These are phyloP conservation scores for Aspergillus arachidicola DNA, from an alignment of 2,329 filamentous ascomycete species.

Conservation along the genomic window DNA sequence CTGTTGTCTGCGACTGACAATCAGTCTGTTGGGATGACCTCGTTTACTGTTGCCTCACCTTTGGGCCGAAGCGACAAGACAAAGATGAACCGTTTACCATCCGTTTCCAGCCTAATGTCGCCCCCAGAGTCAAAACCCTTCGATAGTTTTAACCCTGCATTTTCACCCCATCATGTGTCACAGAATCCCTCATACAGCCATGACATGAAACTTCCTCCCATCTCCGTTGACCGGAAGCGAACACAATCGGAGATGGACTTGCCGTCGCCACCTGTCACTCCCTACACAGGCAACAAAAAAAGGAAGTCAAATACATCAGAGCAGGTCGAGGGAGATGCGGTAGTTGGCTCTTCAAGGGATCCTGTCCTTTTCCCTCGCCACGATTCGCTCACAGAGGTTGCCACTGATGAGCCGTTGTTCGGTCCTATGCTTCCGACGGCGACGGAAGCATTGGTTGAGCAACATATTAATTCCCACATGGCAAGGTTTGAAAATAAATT, in stretches of 20 bases:
- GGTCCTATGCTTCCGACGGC: slow-evolving; percentile 36
- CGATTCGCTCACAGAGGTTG: slow-evolving; percentile 34
- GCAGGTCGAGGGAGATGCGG: slow-evolving; percentile 33
- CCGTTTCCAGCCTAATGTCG: slow-evolving; percentile 50
- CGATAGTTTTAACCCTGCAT: slow-evolving; percentile 46
- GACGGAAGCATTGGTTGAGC: slow-evolving; percentile 43
- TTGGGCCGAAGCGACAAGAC: slow-evolving; percentile 25
- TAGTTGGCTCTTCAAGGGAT: slow-evolving; percentile 34
- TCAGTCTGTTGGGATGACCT: slow-evolving; percentile 29
- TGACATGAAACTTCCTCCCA: slow-evolving; percentile 43
- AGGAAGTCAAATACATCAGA: slow-evolving; percentile 36
- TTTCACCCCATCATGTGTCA: slow-evolving; percentile 32
- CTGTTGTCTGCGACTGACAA: not conserved
- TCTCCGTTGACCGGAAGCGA: slow-evolving; percentile 44
- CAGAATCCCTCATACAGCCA: slow-evolving; percentile 30
- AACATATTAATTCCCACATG: slow-evolving; percentile 48
- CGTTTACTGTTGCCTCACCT: slow-evolving; percentile 25
- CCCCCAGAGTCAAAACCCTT: slow-evolving; percentile 53
- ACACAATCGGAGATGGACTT: slow-evolving; percentile 47
- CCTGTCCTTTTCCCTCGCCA: slow-evolving; percentile 48
- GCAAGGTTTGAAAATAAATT: slow-evolving; percentile 43
- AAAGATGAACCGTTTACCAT: slow-evolving; percentile 47
- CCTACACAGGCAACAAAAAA: slow-evolving; percentile 46
- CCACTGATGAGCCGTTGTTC: slow-evolving; percentile 46
- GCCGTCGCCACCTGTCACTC: slow-evolving; percentile 50